Conservation (phyloP, 83 land plant species). For the Diphasiastrum complanatum region DNA sequence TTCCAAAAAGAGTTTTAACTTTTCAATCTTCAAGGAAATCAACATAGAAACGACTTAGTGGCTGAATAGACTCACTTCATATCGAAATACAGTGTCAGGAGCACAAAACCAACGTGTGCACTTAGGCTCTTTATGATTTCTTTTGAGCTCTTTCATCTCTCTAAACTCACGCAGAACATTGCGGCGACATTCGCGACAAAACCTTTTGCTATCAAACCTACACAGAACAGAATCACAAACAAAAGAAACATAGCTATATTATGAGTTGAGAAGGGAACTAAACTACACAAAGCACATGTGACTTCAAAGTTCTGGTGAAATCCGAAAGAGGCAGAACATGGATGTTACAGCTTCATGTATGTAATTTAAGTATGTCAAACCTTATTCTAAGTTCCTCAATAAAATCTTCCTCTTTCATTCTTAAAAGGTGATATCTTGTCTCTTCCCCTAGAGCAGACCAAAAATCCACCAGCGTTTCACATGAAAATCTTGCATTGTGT, state of each 20-base stretch:
- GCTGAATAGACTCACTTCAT: no score
- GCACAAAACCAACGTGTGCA: constrained; percentile 97
- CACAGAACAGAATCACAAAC: constrained; percentile 3
- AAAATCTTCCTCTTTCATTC: constrained; percentile 99
- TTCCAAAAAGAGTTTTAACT: no score
- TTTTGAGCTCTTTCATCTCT: constrained; percentile 92
- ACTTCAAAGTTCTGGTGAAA: no score
- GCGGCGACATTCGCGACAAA: constrained; percentile 97
- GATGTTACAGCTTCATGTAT: not conserved
- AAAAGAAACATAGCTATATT: no score
- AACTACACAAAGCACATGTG: no score
- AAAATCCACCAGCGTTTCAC: constrained; percentile 94
- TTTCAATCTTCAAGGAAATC: no score
- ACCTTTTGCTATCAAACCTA: constrained; percentile 99
- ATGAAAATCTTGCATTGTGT: constrained; percentile 96
- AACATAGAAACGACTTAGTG: no score
- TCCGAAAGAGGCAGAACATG: not conserved
- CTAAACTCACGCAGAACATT: constrained; percentile 97
- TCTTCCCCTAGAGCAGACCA: constrained; percentile 98
- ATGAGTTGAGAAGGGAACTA: no score
- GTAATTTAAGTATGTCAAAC: constrained; percentile 27
- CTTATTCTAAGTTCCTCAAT: constrained; percentile 95
- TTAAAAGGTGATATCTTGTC: constrained; percentile 67
- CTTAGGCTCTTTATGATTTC: constrained; percentile 74
- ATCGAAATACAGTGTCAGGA: constrained; percentile 91